Evolutionary conservation across 176 grass and related monocot species (phyloP).

Genomic region (Aegilops umbellulata): DNA sequence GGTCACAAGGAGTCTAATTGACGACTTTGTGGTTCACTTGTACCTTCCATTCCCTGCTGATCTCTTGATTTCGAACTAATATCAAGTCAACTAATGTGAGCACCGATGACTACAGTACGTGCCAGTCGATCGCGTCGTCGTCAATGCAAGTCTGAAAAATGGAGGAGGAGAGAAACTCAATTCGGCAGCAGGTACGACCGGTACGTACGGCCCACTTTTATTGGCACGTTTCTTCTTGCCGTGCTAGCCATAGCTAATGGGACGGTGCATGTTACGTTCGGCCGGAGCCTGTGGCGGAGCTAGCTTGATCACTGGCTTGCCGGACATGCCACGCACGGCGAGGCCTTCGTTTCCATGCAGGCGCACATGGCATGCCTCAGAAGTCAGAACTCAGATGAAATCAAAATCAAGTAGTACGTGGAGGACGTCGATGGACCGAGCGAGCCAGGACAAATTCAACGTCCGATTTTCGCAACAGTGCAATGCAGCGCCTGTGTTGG

Average conservation of each 20-base stretch:
- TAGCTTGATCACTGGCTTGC: not conserved
- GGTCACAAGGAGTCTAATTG: no score
- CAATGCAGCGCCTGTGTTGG: no score
- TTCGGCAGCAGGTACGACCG: not conserved
- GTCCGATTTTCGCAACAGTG: no score
- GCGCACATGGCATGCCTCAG: not conserved
- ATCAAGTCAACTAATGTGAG: not conserved
- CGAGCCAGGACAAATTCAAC: no score
- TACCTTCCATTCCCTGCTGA: no score
- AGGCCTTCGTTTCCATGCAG: not conserved
- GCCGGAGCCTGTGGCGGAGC: not conserved
- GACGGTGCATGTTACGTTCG: not conserved
- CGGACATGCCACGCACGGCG: not conserved
- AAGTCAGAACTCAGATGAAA: no score
- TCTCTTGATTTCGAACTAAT: no score
- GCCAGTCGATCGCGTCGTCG: not conserved
- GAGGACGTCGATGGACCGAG: no score
- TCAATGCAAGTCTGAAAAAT: not conserved
- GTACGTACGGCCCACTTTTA: not conserved
- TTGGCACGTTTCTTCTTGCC: not conserved
- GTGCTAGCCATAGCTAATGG: not conserved
- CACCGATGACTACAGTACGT: not conserved
- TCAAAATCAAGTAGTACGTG: no score
- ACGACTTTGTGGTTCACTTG: no score
- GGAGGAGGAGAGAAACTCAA: not conserved